Base-by-base conservation (phyloP, 306 rosid species). In the Quercus rubra region DNA sequence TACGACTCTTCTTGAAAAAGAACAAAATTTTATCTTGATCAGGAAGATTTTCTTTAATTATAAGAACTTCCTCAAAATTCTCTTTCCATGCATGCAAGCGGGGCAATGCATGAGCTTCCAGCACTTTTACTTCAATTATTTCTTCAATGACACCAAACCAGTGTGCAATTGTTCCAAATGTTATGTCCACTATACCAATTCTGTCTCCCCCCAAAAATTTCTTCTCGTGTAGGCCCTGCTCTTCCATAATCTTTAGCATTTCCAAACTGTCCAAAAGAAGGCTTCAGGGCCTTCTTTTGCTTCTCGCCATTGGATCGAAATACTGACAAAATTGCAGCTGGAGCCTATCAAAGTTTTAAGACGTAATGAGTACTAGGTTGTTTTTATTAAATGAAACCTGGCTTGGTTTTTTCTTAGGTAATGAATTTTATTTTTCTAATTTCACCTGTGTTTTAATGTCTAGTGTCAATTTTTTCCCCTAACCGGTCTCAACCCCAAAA, bases 111-210 rank as follows among this genome's bases (percentile, higher is more conserved):
- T 81, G 74, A 28, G 79, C 79, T 35, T 80, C 63, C 2, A 81
- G 17, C 7, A 86, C 18, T 33, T 78, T 27, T 71, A 80, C 55
- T 18, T 77, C 51, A 38, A 56, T 14, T 5, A 66, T 9, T 1
- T 67, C 82, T 76, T 81, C 90, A 4, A 64, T 3, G 27, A 63
- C 25, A 4, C 8, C 8, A 31, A 59, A 2, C 70, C 70, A 25
- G 11, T 71, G 71, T 51, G 30, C 35, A 31, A 77, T 7, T 3
- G 74, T 11, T 2, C 86, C 90, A 72, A 75, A 77, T 25, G 86
- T 87, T 12, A 86, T 25, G 76, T 81, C 90, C 43, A 68, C 85
- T 5, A 86, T 54, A 12, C 74, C 71, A 58, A 86, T 59, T 19
- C 1, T 68, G 70, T 86, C 78, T 41, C 87, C 85, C 0, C 87